A percentile compares a stretch with the other conserved stretches of the same genome.
Evolutionary conservation across 768 basidiomycete species (phyloP).

Genomic region (Leccinum longicurvipes): DNA sequence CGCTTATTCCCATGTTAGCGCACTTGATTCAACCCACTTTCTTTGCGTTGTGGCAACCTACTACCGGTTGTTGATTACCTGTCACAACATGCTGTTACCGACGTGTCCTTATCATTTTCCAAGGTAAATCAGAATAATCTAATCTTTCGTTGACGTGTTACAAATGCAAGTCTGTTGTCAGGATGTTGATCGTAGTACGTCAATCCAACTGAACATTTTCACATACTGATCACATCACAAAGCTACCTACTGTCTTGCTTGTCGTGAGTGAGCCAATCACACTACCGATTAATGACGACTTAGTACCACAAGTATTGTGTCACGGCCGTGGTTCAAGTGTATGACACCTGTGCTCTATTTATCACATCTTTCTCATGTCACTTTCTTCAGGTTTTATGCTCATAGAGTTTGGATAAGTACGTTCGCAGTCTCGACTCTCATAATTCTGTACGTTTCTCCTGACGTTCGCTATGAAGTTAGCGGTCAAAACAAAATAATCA

Average conservation of each 20-base stretch:
- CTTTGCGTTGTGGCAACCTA: background rate
- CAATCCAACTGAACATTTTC: background rate
- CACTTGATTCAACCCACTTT: conserved; percentile 5
- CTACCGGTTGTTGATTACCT: background rate
- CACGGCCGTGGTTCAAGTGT: conserved; percentile 18
- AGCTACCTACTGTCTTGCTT: background rate
- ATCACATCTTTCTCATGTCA: background rate
- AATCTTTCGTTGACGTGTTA: background rate
- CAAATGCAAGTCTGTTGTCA: background rate
- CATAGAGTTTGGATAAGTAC: conserved; percentile 24
- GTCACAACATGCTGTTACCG: background rate
- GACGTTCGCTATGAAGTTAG: conserved; percentile 9
- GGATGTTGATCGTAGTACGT: conserved; percentile 1
- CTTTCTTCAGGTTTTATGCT: conserved; percentile 16
- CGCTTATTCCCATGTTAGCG: background rate
- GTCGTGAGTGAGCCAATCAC: too few species aligned
- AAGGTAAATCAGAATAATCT: background rate
- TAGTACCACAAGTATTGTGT: conserved; percentile 5
- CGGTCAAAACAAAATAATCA: conserved; percentile 6
- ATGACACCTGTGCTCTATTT: background rate
- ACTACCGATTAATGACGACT: background rate
- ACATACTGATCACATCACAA: background rate
- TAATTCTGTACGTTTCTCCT: background rate
- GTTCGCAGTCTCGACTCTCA: background rate
- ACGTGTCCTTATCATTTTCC: conserved; percentile 1